Conservation (phyloP, 108 stramenopile genomes). For the Craspedostauros australis region DNA sequence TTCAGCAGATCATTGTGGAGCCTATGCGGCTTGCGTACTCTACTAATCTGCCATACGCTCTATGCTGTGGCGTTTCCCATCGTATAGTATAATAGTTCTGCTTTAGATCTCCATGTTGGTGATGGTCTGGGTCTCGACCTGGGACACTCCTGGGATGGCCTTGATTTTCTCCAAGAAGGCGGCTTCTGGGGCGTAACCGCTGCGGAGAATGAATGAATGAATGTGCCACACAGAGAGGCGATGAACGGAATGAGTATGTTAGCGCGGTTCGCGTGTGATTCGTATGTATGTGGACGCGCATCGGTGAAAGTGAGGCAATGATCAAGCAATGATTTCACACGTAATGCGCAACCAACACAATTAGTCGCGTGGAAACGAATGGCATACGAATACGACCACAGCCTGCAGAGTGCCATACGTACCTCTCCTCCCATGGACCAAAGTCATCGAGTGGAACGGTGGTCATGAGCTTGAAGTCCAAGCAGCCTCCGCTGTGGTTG, state of each 20-base stretch:
- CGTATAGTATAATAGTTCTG: too few species aligned
- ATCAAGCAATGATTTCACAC: too few species aligned
- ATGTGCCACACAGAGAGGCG: background rate
- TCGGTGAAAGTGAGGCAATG: too few species aligned
- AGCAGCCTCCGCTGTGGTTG: slow-evolving; percentile 71
- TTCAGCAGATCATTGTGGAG: too few species aligned
- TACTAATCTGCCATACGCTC: too few species aligned
- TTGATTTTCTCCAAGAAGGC: slow-evolving; percentile 83
- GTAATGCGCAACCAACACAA: background rate
- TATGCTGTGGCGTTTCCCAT: too few species aligned
- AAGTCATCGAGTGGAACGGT: slow-evolving; percentile 75
- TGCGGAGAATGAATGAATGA: background rate
- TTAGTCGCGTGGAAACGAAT: background rate
- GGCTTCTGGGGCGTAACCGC: slow-evolving; percentile 66
- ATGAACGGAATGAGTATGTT: background rate
- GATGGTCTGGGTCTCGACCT: slow-evolving; percentile 88
- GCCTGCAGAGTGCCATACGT: slow-evolving; percentile 23
- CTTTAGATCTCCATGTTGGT: slow-evolving; percentile 82
- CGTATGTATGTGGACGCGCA: too few species aligned
- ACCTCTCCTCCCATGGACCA: slow-evolving; percentile 78
- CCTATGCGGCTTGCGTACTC: too few species aligned
- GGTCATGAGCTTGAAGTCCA: slow-evolving; percentile 85
- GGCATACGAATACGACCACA: background rate
- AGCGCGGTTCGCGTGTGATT: too few species aligned
- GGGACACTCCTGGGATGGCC: slow-evolving; percentile 83